Evolutionary conservation across 371 early-diverging fungal species (phyloP).

Genomic region (Dichotomocladium elegans): DNA sequence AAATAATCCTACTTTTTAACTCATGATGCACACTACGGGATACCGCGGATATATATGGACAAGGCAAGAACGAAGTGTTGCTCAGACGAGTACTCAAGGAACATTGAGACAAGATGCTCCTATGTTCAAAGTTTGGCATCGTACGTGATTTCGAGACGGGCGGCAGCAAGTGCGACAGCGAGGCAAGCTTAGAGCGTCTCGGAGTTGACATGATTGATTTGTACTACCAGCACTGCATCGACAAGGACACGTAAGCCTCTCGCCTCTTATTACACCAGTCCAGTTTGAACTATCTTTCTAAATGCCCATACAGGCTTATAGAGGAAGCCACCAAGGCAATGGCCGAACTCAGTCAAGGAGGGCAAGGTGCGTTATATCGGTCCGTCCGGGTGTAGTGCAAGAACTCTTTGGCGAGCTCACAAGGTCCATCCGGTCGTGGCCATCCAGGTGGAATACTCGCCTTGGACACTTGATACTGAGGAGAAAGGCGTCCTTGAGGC

Average conservation of each 20-base stretch:
- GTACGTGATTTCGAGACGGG: conserved; percentile 23
- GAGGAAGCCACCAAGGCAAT: conserved; percentile 60
- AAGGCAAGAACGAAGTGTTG: conserved; percentile 32
- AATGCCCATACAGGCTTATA: conserved; percentile 25
- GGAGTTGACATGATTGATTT: conserved; percentile 51
- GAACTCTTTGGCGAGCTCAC: conserved; percentile 53
- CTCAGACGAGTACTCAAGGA: conserved; percentile 30
- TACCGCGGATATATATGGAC: conserved; percentile 24
- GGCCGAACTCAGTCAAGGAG: conserved; percentile 58
- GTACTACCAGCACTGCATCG: conserved; percentile 59
- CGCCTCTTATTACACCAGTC: not conserved
- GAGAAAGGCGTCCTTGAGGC: conserved; percentile 46
- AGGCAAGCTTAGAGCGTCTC: conserved; percentile 37
- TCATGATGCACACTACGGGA: conserved; percentile 22
- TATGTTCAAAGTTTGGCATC: conserved; percentile 41
- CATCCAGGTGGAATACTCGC: conserved; percentile 53
- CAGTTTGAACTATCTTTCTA: not conserved
- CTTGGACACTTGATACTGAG: conserved; percentile 53
- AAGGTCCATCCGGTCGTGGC: conserved; percentile 64
- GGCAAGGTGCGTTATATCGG: conserved; percentile 61
- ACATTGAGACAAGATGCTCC: conserved; percentile 36
- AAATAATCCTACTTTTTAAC: not conserved
- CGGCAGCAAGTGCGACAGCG: conserved; percentile 39
- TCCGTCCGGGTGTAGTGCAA: conserved; percentile 53
- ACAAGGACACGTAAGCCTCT: conserved; percentile 23